phyloP scores from a whole-genome alignment of 2,329 filamentous ascomycete genomes.

The Clarireedia sp. region DNA sequence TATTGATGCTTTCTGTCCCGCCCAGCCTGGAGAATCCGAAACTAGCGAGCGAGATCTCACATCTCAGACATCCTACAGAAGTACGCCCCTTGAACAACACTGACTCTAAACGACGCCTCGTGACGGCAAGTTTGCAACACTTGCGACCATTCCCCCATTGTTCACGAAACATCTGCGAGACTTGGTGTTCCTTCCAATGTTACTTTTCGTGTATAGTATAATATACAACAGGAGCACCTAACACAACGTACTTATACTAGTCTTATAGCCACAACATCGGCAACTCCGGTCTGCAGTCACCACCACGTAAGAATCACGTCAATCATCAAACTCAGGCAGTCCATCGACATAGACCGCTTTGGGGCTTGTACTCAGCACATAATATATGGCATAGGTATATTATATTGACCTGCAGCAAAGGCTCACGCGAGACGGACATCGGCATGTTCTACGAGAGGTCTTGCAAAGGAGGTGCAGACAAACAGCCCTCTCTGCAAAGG shows the following conservation, averaged over 20 bases:
- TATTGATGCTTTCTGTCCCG: background rate
- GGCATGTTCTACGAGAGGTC: background rate
- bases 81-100: background rate
- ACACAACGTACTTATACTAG: background rate
- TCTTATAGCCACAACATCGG: constrained; percentile 9
- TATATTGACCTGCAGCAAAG: constrained; percentile 7
- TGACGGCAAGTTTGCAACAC: background rate
- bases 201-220: constrained; percentile 2
- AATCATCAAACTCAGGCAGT: background rate
- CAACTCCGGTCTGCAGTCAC: constrained; percentile 3
- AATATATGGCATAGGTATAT: constrained; percentile 1
- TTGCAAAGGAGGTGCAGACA: background rate
- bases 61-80: background rate
- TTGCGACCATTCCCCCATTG: background rate
- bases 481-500: background rate
- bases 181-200: constrained; percentile 8
- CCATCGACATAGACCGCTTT: background rate
- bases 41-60: background rate
- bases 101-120: background rate
- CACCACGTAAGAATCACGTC: background rate
- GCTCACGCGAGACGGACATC: constrained; percentile 8
- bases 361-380: background rate
- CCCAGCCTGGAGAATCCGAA: background rate
- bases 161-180: background rate
- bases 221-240: background rate